Evolutionary conservation across 2,329 filamentous ascomycete species (phyloP).

Genomic region (Trichoderma afroharzianum): DNA sequence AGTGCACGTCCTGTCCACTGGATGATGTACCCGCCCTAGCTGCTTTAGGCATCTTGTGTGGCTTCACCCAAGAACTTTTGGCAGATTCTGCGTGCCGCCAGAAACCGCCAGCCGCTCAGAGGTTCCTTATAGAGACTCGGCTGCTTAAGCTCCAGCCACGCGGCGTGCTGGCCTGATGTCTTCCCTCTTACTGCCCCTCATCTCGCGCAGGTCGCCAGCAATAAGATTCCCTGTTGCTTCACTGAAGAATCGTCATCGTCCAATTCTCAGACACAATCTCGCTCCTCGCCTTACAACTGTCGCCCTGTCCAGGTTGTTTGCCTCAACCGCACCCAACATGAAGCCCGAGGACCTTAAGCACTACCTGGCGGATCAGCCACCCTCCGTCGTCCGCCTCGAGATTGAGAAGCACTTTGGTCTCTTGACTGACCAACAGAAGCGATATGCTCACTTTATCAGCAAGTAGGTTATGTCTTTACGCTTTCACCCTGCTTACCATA

Average conservation of each 20-base stretch:
- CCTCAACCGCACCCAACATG: conserved; percentile 42
- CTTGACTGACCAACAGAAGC: conserved; percentile 70
- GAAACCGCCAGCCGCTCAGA: conserved; percentile 11
- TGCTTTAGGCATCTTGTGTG: conserved; percentile 11
- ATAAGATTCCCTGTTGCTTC: conserved; percentile 27
- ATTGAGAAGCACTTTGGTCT: conserved; percentile 92
- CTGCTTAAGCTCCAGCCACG: conserved; percentile 18
- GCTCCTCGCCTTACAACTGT: conserved; percentile 21
- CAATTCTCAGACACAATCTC: conserved; percentile 15
- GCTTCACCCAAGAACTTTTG: conserved; percentile 16
- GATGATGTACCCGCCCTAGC: not conserved
- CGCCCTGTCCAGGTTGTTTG: conserved; percentile 22
- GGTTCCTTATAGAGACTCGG: conserved; percentile 8
- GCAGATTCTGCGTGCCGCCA: conserved; percentile 15
- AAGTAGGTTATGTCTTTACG: conserved; percentile 47
- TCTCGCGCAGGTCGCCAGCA: conserved; percentile 35
- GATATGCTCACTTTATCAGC: conserved; percentile 88
- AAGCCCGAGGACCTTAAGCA: conserved; percentile 61
- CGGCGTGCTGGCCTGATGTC: conserved; percentile 27
- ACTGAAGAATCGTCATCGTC: conserved; percentile 26
- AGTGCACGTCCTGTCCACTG: not conserved
- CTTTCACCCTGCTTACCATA: not conserved
- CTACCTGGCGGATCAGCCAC: conserved; percentile 88
- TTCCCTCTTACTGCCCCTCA: conserved; percentile 34
- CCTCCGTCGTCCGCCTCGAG: conserved; percentile 79